Base-by-base conservation (phyloP, 2,329 filamentous ascomycete genomes). In the Canariomyces notabilis region DNA sequence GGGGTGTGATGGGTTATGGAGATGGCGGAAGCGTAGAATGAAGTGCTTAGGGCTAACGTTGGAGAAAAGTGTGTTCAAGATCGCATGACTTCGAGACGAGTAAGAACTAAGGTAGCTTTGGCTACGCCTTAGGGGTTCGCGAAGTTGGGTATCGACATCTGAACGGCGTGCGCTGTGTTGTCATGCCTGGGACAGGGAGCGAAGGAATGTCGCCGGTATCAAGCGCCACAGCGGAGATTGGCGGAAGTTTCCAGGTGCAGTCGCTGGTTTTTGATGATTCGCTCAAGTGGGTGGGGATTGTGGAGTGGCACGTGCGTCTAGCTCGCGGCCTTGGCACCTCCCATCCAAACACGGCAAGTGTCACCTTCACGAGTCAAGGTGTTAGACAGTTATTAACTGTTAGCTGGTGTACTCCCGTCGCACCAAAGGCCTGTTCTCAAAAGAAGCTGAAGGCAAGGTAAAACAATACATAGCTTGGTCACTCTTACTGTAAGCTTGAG, bases 271-370 rank as follows among this genome's bases (percentile, higher is more conserved):
- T 12, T 14, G 3, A 16, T 15, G 15, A 34, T 38, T 18, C 26
- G 26, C 14, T 29, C 14, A 12, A 29, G 9, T 9, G 9, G n/a
- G 8, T 15, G 14, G 32, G 22, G 19, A n/a, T 21, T 46, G 44
- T 36, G 37, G 37, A 37, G 32, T 11, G 14, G 33, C 44, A 46
- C 43, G 43, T 46, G 43, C 36, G 19, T 35, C 12, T n/a, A n/a
- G n/a, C n/a, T n/a, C 18, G 29, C 14, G 29, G 36, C 16, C 29
- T 26, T 26, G 26, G 37, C 21, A 15, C 8, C 8, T 5, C 19
- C 12, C 5, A 23, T n/a, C 16, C 11, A 11, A 18, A 16, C 6
- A n/a, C n/a, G n/a, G n/a, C n/a, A n/a, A n/a, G n/a, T n/a, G n/a
- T n/a, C n/a, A n/a, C n/a, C n/a, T n/a, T n/a, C n/a, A n/a, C n/a